Evolutionary conservation across 2,329 filamentous ascomycete genomes (phyloP), one percentile per base, ranked within the genome.

Genomic region (Chlorencoelia australis): DNA sequence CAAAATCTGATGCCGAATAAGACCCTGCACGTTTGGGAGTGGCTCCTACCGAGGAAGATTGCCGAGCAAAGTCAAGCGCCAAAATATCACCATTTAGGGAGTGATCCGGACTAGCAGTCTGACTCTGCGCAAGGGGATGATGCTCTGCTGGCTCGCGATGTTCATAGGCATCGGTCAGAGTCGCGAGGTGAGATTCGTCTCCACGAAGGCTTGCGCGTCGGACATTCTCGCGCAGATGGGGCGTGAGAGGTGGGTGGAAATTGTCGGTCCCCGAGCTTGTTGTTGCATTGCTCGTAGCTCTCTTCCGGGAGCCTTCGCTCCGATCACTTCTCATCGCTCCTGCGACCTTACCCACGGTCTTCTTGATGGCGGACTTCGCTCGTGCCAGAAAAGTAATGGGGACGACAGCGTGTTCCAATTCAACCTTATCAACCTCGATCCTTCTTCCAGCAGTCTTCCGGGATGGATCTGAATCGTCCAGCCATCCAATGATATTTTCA

Each of bases 401-500:
- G 11, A 94, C 81, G 37, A 98, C 91, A 39, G 91, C 91, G 37
- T 78, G 75, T 30, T 86, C 88, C 52, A 98, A 77, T 60, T 98
- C 91, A 53, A 79, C 79, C 47, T 85, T 86, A 41, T 94, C 88
- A 31, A 96, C 85, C 57, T 95, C 81, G 51, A 98, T 96, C 59
- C 78, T 86, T 55, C 82, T 79, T 47, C 86, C 87, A 39, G 83
- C 75, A 20, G 78, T 80, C 41, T 80, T 80, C 22, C 79, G 73
- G 24, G 76, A 79, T 2, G 88, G 87, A 52, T 96, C 89, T 1
- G 88, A 94, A 45, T 94, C 86, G 50, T 94, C 86, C n/a, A 95
- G 74, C 91, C 91, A 98, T 7, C 71, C 68, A 20, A 75, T 65
- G 24, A 80, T 73, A 48, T 94, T 80, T 21, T 74, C 64, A 30